phyloP scores from a whole-genome alignment of 1,139 yeast species.

The Taphrina communis region DNA sequence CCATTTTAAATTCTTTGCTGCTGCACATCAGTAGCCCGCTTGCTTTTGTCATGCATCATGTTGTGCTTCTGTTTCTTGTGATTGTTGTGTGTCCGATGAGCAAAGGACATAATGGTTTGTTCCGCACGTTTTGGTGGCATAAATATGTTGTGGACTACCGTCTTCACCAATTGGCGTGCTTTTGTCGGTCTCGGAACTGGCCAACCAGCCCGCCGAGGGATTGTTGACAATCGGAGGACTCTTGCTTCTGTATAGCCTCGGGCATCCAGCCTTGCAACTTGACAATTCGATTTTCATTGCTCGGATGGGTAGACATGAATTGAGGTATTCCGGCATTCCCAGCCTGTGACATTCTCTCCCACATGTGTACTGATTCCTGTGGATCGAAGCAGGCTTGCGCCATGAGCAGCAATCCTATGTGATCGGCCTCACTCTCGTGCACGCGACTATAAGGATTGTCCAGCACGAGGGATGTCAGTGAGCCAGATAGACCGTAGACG shows the following conservation, averaged over 20 bases:
- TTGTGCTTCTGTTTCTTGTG: no score
- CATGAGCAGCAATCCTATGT: conserved; percentile 90
- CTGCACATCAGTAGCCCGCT: no score
- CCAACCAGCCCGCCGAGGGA: conserved; percentile 21
- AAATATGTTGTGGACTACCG: no score
- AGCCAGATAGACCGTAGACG: conserved; percentile 48
- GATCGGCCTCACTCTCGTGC: conserved; percentile 96
- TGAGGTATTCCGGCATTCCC: conserved; percentile 54
- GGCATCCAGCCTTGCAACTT: conserved; percentile 78
- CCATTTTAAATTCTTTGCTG: no score
- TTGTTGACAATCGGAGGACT: conserved; percentile 20
- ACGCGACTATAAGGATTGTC: conserved; percentile 85
- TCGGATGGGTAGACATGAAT: conserved; percentile 87
- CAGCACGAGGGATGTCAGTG: conserved; percentile 64
- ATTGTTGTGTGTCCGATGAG: no score
- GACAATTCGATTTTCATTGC: conserved; percentile 70
- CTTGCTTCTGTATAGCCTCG: conserved; percentile 48
- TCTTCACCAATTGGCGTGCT: conserved; percentile 27
- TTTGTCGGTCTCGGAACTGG: conserved; percentile 22
- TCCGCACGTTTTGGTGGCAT: no score
- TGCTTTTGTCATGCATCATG: no score
- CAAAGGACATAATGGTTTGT: no score
- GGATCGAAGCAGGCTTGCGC: conserved; percentile 86
- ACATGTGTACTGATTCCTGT: conserved; percentile 69
- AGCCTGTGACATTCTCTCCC: conserved; percentile 78